Base-by-base conservation (phyloP, 192 early-diverging fungal genomes). In the Endogone sp. region DNA sequence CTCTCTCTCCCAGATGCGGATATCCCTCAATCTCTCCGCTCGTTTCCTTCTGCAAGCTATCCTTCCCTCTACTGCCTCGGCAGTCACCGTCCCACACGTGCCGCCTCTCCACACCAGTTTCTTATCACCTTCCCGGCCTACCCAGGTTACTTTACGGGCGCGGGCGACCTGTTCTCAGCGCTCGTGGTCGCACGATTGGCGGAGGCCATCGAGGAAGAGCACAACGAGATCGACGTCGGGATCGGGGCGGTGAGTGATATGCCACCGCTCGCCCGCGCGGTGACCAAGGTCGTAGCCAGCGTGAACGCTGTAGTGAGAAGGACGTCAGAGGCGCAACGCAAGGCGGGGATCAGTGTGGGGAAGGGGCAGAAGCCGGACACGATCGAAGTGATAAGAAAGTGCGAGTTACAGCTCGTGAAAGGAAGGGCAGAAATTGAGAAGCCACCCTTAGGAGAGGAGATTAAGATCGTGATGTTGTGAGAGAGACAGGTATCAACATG, bases 131-230 rank as follows among this genome's bases (percentile, higher is more conserved):
- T 95, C 66, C 91, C 92, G 8, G 85, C 86, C 10, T 87, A 92
- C 29, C 66, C 78, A 2, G 93, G 87, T 1, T 88, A 86, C 62
- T 98, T 95, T 73, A 95, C 93, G 2, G 96, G 96, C n/a, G 92
- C 96, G 0, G 96, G 96, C 58, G 96, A 98, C 70, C 65, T 98
- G 21, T 94, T 94, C 66, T 83, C 93, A 2, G 90, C 93, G 0
- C 65, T 96, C 22, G 64, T 90, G 10, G 70, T 91, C 27, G 94
- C 92, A 8, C 70, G 88, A 57, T 68, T 49, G 37, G 16, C 37
- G 37, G 37, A 49, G 1, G 37, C 37, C 0, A 6, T 49, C 37
- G 37, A 49, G 37, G 37, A 49, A 1, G 37, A 49, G 37, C n/a
- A n/a, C n/a, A n/a, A n/a, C n/a, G n/a, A n/a, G n/a, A n/a, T n/a